These are phyloP conservation scores for Citrullus colocynthis DNA, from an alignment of 306 rosid species.

Conservation along the genomic window DNA sequence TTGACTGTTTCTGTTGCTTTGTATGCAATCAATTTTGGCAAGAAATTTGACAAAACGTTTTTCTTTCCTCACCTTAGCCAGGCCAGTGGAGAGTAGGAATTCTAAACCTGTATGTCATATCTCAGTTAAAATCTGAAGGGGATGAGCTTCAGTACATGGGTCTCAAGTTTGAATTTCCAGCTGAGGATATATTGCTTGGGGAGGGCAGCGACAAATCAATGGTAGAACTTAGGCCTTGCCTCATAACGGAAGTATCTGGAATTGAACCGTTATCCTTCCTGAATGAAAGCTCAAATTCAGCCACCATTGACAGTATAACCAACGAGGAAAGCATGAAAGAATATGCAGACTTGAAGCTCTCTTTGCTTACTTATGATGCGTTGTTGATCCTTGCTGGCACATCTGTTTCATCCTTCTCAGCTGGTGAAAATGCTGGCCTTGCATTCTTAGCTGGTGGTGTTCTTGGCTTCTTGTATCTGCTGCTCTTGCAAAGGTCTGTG, in stretches of 20 bases:
- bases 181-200: slow-evolving; percentile 57
- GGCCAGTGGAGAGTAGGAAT: slow-evolving; percentile 85
- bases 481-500: slow-evolving; percentile 74
- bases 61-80: slow-evolving; percentile 32
- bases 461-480: slow-evolving; percentile 69
- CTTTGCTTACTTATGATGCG: slow-evolving; percentile 76
- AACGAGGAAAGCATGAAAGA: slow-evolving; percentile 71
- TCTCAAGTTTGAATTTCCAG: slow-evolving; percentile 40
- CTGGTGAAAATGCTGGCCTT: slow-evolving; percentile 37
- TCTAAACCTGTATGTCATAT: slow-evolving; percentile 36
- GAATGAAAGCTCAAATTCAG: slow-evolving; percentile 14
- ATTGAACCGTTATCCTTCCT: slow-evolving; percentile 28
- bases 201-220: slow-evolving; percentile 53
- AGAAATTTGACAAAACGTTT: slow-evolving; percentile 18
- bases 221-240: slow-evolving; percentile 62
- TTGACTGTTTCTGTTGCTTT: not conserved
- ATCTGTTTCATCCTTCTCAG: slow-evolving; percentile 32
- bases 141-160: slow-evolving; percentile 16
- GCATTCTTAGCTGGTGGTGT: slow-evolving; percentile 76
- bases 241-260: slow-evolving; percentile 33
- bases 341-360: slow-evolving; percentile 64
- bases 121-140: slow-evolving; percentile 21
- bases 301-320: slow-evolving; percentile 19
- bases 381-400: slow-evolving; percentile 46
- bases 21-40: not conserved